Percentiles rank a stretch among this genome's conserved stretches.
These are phyloP conservation scores for Auricularia sp. DNA, from an alignment of 768 basidiomycete species.

Conservation along the genomic window DNA sequence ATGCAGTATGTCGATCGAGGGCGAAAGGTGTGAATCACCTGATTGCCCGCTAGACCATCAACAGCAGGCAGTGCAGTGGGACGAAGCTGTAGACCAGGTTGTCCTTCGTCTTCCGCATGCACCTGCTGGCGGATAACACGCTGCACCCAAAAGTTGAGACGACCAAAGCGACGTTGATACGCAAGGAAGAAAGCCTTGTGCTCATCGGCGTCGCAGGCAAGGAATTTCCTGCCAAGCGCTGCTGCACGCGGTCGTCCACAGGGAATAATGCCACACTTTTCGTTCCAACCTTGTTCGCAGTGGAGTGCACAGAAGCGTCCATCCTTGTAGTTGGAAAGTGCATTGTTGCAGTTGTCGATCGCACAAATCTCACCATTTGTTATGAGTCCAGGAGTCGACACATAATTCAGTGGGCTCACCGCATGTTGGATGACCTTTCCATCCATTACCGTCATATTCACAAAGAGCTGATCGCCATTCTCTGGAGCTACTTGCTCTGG, in stretches of 20 bases:
- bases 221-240: background rate
- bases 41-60: background rate
- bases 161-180: slow-evolving; percentile 12
- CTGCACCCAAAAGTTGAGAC: slow-evolving; percentile 17
- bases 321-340: slow-evolving; percentile 20
- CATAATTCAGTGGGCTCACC: slow-evolving; percentile 6
- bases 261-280: slow-evolving; percentile 17
- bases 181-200: slow-evolving; percentile 14
- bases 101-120: background rate
- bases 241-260: slow-evolving; percentile 10
- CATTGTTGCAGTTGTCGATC: slow-evolving; percentile 11
- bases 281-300: slow-evolving; percentile 11
- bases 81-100: background rate
- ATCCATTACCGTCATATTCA: slow-evolving; percentile 16
- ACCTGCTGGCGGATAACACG: slow-evolving; percentile 17
- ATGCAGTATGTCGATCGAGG: slow-evolving; percentile 4
- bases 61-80: background rate
- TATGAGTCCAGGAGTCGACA: too few species aligned
- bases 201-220: slow-evolving; percentile 12
- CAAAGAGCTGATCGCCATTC: too few species aligned
- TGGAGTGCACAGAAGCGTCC: slow-evolving; percentile 19
- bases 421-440: slow-evolving; percentile 20
- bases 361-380: slow-evolving; percentile 15
- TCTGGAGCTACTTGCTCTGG: too few species aligned
- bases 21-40: slow-evolving; percentile 2